phyloP scores from a whole-genome alignment of 177 flowering plant genomes.

The Vitis hybrid region DNA sequence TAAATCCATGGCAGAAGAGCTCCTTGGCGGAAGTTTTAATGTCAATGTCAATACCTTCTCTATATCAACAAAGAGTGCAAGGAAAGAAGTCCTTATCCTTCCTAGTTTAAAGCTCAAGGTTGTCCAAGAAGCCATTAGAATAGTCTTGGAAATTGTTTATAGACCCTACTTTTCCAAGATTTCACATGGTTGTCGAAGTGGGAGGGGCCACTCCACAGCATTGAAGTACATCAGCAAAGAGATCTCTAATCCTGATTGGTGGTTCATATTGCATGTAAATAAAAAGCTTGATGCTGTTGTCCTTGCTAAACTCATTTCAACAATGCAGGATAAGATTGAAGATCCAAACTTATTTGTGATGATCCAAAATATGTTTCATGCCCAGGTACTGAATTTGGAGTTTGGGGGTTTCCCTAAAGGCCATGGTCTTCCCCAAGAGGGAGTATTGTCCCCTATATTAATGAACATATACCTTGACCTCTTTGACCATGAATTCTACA shows the following conservation, averaged over 20 bases:
- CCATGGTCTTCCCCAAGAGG: slow-evolving; percentile 97
- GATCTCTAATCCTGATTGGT: slow-evolving; percentile 62
- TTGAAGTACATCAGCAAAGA: slow-evolving; percentile 68
- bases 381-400: slow-evolving; percentile 75
- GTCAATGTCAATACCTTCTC: slow-evolving; percentile 52
- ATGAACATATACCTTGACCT: slow-evolving; percentile 82
- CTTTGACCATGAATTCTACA: slow-evolving; percentile 68
- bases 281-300: slow-evolving; percentile 53
- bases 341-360: slow-evolving; percentile 50
- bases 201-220: slow-evolving; percentile 71
- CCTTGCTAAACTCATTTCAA: slow-evolving; percentile 50
- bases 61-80: slow-evolving; percentile 47
- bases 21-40: slow-evolving; percentile 53
- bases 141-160: slow-evolving; percentile 76
- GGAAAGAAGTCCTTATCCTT: slow-evolving; percentile 60
- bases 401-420: slow-evolving; percentile 95
- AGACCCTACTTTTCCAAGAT: slow-evolving; percentile 80
- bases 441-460: slow-evolving; percentile 74
- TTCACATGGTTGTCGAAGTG: slow-evolving; percentile 91
- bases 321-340: slow-evolving; percentile 70
- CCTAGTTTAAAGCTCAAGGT: slow-evolving; percentile 67
- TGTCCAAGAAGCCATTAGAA: slow-evolving; percentile 78
- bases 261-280: slow-evolving; percentile 58
- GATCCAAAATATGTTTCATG: slow-evolving; percentile 61
- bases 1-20: slow-evolving; percentile 62